A percentile compares a stretch with the other conserved stretches of the same genome.
Evolutionary conservation across 1,284 basidiomycete genomes (phyloP).

Genomic region (Fistulina hepatica): DNA sequence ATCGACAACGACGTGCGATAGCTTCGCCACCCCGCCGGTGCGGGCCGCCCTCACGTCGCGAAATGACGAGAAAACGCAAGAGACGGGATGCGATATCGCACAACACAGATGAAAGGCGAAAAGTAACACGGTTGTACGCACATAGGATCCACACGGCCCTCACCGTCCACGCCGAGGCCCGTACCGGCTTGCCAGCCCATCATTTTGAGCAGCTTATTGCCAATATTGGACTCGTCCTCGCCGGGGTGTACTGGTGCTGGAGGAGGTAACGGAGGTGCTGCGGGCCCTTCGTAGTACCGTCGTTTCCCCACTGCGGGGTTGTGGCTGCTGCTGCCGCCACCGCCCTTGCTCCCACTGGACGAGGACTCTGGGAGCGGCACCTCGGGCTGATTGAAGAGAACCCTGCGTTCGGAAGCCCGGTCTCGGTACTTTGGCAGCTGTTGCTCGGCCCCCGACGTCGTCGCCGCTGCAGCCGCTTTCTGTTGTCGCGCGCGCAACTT

Average conservation of each 20-base stretch:
- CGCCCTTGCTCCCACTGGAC: no score
- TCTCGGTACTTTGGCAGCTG: constrained; percentile 78
- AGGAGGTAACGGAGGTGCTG: constrained; percentile 44
- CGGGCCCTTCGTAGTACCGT: constrained; percentile 50
- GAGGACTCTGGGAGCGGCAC: constrained; percentile 53
- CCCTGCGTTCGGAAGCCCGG: constrained; percentile 79
- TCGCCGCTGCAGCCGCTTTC: constrained; percentile 13
- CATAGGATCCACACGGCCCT: constrained; percentile 82
- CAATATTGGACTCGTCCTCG: constrained; percentile 72
- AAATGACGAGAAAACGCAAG: constrained; percentile 5
- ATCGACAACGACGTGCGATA: no score
- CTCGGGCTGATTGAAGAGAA: constrained; percentile 84
- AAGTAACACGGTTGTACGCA: constrained; percentile 25
- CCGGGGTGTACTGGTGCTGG: constrained; percentile 53
- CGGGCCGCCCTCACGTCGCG: no score
- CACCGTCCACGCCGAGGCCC: constrained; percentile 72
- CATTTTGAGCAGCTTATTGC: constrained; percentile 85
- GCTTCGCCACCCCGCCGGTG: no score
- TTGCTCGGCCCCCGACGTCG: neutral
- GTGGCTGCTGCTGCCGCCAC: no score
- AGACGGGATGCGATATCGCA: constrained; percentile 8
- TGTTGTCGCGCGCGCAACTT: constrained; percentile 44
- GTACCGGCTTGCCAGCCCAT: constrained; percentile 92
- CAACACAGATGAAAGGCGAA: neutral
- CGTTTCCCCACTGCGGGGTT: constrained; percentile 32